Conservation (phyloP, 1,284 basidiomycete species). For the Cutaneotrichosporon arboriforme region DNA sequence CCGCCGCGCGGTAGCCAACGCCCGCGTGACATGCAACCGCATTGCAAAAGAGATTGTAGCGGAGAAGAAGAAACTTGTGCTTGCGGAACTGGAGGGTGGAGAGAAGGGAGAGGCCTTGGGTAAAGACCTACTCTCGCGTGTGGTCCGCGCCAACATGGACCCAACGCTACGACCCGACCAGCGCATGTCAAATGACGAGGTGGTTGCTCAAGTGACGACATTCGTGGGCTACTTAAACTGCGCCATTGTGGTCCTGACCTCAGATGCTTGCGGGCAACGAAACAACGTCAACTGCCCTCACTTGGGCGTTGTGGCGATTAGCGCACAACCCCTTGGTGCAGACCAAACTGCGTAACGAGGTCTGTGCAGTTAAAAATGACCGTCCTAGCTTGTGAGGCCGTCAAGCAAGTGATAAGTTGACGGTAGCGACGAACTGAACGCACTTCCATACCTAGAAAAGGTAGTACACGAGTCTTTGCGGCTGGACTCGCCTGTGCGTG, state of each 20-base stretch:
- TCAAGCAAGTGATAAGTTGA: neutral
- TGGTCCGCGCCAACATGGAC: slow-evolving; percentile 57
- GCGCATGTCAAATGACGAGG: slow-evolving; percentile 60
- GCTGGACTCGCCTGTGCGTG: slow-evolving; percentile 61
- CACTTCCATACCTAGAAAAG: slow-evolving; percentile 56
- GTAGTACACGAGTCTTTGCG: slow-evolving; percentile 65
- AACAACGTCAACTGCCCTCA: slow-evolving; percentile 64
- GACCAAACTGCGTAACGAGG: slow-evolving; percentile 55
- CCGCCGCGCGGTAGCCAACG: neutral
- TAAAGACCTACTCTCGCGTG: slow-evolving; percentile 9
- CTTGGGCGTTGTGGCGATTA: slow-evolving; percentile 68
- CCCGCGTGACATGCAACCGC: neutral
- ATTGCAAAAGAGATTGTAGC: neutral
- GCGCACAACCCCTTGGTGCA: slow-evolving; percentile 56
- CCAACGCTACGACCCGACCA: slow-evolving; percentile 54
- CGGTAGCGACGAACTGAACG: slow-evolving; percentile 39
- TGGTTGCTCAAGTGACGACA: slow-evolving; percentile 68
- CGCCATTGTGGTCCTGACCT: neutral
- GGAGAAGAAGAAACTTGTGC: neutral
- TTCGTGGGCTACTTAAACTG: slow-evolving; percentile 52
- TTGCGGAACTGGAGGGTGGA: neutral
- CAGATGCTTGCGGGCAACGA: slow-evolving; percentile 60
- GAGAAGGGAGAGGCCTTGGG: slow-evolving; percentile 50
- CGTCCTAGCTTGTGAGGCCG: neutral
- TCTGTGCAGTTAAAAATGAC: slow-evolving; percentile 49